Base-by-base conservation (phyloP, 805 yeast genomes). In the Candida tallmaniae region DNA sequence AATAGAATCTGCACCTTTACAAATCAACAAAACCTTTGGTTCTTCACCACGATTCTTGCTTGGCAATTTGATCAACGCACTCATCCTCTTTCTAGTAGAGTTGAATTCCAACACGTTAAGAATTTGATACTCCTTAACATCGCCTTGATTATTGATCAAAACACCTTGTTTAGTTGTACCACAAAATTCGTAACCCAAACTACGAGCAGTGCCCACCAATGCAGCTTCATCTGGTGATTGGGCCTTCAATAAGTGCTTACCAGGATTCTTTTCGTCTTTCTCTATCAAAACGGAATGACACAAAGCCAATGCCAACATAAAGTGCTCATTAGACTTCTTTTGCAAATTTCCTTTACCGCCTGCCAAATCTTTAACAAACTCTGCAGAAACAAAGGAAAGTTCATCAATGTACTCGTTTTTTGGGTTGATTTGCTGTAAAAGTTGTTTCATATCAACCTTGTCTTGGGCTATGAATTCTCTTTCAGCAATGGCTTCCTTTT, bases 141-240 rank as follows among this genome's bases (percentile, higher is more conserved):
- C 70, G 40, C 93, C 93, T 55, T 81, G 87, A 24, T 78, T 77
- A 35, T 78, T 77, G 29, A 84, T 65, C 31, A 82, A 59, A 13
- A 81, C 52, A 38, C 90, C 93, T 31, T 70, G 68, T 50, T 81
- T 82, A 7, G 88, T 83, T 54, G 77, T 73, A 27, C 74, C 79
- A 13, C 71, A 54, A 52, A 82, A 83, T 23, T 74, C 70, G 56
- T 76, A 83, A 0, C 94, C 94, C 47, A 82, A 64, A 48, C 83
- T 81, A 53, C 89, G 71, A 0, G 93, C 93, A 14, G 93, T 82
- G 11, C 80, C 80, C 11, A 84, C 94, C 38, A 84, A 69, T 0
- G 94, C 93, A 18, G 89, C 88, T 58, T 84, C 94, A 66, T 84
- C 94, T 0, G 94, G 94, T 17, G 88, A 80, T 53, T 83, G 93